These are phyloP conservation scores for Backusella luteola DNA, from an alignment of 192 early-diverging fungal genomes.

Conservation along the genomic window DNA sequence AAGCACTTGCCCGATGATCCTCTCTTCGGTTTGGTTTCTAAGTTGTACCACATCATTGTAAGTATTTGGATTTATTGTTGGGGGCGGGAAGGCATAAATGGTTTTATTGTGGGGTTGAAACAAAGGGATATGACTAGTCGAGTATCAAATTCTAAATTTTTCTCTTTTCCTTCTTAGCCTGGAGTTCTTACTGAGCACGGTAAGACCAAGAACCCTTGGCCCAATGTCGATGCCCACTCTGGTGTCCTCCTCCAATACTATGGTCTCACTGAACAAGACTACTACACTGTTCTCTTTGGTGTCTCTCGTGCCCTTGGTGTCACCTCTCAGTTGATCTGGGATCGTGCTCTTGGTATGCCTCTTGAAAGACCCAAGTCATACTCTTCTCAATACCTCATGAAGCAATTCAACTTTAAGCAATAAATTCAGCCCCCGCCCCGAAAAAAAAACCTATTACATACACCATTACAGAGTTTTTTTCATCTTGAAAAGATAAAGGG, in stretches of 20 bases:
- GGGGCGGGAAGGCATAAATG: neutral
- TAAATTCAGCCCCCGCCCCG: neutral
- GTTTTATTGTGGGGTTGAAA: neutral
- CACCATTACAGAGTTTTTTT: neutral
- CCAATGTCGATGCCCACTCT: conserved; percentile 99
- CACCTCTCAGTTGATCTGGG: conserved; percentile 95
- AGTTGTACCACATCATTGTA: conserved; percentile 92
- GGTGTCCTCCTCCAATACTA: conserved; percentile 97
- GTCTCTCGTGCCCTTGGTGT: conserved; percentile 98
- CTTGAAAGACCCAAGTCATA: conserved; percentile 90
- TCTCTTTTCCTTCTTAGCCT: conserved; percentile 42
- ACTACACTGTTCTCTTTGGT: conserved; percentile 99
- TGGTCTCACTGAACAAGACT: conserved; percentile 96
- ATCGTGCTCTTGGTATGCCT: conserved; percentile 93
- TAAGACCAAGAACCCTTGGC: conserved; percentile 99
- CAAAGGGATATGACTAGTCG: neutral
- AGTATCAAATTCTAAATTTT: neutral
- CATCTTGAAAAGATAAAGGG: no score
- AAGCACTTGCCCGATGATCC: conserved; percentile 97
- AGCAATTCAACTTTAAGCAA: conserved; percentile 69
- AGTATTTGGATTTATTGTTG: neutral
- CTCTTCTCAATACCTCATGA: conserved; percentile 82
- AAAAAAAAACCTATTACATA: neutral
- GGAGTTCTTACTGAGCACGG: conserved; percentile 97
- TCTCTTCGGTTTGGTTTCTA: conserved; percentile 94